Evolutionary conservation across 208 protist species (phyloP).

Genomic region (Herpetomonas tarakana): DNA sequence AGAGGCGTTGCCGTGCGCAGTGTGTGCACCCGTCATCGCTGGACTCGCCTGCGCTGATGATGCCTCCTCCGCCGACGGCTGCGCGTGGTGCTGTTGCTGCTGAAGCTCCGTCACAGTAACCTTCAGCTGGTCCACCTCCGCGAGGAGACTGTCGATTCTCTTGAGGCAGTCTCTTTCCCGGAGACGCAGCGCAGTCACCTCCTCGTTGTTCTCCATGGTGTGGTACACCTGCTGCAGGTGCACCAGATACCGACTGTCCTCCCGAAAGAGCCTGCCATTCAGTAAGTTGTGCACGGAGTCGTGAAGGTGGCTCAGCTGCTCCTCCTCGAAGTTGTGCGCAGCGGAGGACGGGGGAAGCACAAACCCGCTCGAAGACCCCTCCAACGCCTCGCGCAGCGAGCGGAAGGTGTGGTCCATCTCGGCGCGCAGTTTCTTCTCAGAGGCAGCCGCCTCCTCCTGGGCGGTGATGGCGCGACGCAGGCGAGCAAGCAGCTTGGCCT

Average conservation of each 20-base stretch:
- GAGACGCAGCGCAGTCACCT: slow-evolving; percentile 42
- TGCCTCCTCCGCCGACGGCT: slow-evolving; percentile 2
- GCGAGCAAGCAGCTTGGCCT: slow-evolving; percentile 74
- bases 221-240: slow-evolving; percentile 67
- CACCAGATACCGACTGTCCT: slow-evolving; percentile 69
- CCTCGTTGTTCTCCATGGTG: slow-evolving; percentile 47
- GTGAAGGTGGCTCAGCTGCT: slow-evolving; percentile 58
- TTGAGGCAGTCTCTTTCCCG: slow-evolving; percentile 20
- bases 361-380: slow-evolving; percentile 54
- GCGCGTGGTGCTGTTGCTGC: neutral
- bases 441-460: slow-evolving; percentile 40
- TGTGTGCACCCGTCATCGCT: neutral
- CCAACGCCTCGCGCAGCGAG: slow-evolving; percentile 61
- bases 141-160: slow-evolving; percentile 34
- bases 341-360: slow-evolving; percentile 69
- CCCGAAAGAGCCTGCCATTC: slow-evolving; percentile 61
- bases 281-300: slow-evolving; percentile 32
- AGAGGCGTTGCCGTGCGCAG: slow-evolving; percentile 21
- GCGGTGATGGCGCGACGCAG: slow-evolving; percentile 55
- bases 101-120: slow-evolving; percentile 21
- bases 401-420: slow-evolving; percentile 59
- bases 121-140: slow-evolving; percentile 38
- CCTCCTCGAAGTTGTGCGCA: slow-evolving; percentile 44
- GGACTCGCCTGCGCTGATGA: no score
- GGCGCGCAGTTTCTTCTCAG: slow-evolving; percentile 32